Conservation (phyloP, 148 eudicot species). For the Amaranthus palmeri region DNA sequence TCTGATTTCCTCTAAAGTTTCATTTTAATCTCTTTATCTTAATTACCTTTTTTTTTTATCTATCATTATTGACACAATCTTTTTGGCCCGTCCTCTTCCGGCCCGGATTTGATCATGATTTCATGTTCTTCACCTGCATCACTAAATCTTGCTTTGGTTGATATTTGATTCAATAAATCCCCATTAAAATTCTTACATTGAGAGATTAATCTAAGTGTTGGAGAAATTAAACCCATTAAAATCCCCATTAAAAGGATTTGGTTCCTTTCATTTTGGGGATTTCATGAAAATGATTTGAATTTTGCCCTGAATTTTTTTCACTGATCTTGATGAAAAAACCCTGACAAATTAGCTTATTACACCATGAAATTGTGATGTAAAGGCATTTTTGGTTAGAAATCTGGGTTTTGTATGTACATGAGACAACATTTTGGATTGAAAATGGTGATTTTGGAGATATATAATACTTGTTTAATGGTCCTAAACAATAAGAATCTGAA, state of each 20-base stretch:
- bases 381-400: conserved; percentile 32
- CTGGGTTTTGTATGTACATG: too few relatives aligned
- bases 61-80: conserved; percentile 38
- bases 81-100: conserved; percentile 42
- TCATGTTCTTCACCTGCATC: conserved; percentile 53
- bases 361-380: conserved; percentile 58
- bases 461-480: too few relatives aligned
- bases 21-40: conserved; percentile 56
- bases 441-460: too few relatives aligned
- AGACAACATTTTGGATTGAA: too few relatives aligned
- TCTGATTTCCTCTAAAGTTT: conserved; percentile 82
- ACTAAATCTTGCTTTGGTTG: conserved; percentile 39
- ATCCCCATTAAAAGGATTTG: conserved; percentile 20
- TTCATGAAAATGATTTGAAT: conserved; percentile 22
- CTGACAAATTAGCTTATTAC: conserved; percentile 30
- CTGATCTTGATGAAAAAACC: conserved; percentile 48
- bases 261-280: conserved; percentile 37
- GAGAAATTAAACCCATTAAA: conserved; percentile 13
- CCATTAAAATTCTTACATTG: conserved; percentile 53
- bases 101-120: conserved; percentile 40
- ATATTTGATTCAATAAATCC: conserved; percentile 21
- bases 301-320: conserved; percentile 24
- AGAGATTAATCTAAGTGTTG: conserved; percentile 37
- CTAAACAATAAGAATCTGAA: too few relatives aligned
- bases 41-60: conserved; percentile 60